Conservation (phyloP, 805 yeast genomes). For the Candida wancherniae region DNA sequence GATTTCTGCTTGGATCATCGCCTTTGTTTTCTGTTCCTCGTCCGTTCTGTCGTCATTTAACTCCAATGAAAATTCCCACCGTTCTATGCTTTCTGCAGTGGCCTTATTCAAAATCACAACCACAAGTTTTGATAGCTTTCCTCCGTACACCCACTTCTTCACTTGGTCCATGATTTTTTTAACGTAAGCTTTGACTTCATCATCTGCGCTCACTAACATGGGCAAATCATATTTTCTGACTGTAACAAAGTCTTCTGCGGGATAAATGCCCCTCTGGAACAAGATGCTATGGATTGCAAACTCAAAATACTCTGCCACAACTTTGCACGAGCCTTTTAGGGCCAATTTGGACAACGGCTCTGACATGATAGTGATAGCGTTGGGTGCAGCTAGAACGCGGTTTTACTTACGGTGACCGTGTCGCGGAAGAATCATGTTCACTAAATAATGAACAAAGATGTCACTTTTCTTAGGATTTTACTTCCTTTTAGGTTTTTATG, state of each 20-base stretch:
- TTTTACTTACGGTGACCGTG: not conserved
- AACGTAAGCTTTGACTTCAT: conserved; percentile 69
- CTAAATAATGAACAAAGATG: too few relatives aligned
- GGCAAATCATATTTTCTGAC: conserved; percentile 78
- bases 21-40: conserved; percentile 27
- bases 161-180: conserved; percentile 59
- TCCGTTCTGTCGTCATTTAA: conserved; percentile 22
- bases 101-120: conserved; percentile 69
- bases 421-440: too few relatives aligned
- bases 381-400: not conserved
- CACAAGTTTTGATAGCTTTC: conserved; percentile 61
- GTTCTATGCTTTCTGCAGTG: conserved; percentile 64
- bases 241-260: conserved; percentile 74
- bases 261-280: conserved; percentile 87
- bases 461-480: too few relatives aligned
- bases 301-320: conserved; percentile 80
- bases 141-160: conserved; percentile 65
- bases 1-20: conserved; percentile 66
- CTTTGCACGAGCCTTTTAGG: conserved; percentile 71
- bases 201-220: conserved; percentile 66
- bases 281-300: conserved; percentile 76
- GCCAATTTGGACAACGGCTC: conserved; percentile 42
- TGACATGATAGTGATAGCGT: conserved; percentile 5
- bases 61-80: conserved; percentile 80
- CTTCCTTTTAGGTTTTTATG: too few relatives aligned